Evolutionary conservation across 2,329 filamentous ascomycete species (phyloP).

Genomic region (Orbilia javanica): DNA sequence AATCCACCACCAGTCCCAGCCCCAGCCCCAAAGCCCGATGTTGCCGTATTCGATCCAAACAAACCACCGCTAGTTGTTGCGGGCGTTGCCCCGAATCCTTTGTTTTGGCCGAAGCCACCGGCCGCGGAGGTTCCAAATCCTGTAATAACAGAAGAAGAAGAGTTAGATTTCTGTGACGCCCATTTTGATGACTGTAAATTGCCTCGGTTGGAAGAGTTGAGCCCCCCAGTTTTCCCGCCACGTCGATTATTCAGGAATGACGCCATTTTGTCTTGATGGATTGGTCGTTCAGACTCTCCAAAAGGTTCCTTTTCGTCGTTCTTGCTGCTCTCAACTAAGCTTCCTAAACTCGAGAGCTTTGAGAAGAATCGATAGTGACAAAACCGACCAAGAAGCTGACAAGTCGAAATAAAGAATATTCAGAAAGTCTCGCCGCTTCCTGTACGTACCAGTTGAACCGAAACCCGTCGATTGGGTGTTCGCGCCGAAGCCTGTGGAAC

Average conservation of each 20-base stretch:
- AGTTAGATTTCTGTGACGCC: conserved; percentile 58
- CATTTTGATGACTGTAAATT: conserved; percentile 58
- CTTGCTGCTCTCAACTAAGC: conserved; percentile 44
- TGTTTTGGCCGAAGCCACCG: conserved; percentile 59
- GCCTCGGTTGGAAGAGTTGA: conserved; percentile 37
- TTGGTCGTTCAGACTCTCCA: conserved; percentile 45
- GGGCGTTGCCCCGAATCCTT: conserved; percentile 63
- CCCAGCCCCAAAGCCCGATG: conserved; percentile 59
- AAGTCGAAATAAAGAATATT: conserved; percentile 48
- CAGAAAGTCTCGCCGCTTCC: conserved; percentile 55
- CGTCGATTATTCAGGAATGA: conserved; percentile 35
- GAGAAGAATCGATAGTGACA: conserved; percentile 51
- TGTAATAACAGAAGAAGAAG: conserved; percentile 53
- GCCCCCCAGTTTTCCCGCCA: conserved; percentile 33
- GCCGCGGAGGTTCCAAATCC: conserved; percentile 60
- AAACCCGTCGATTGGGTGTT: conserved; percentile 48
- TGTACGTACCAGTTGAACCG: conserved; percentile 59
- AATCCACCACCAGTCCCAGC: conserved; percentile 64
- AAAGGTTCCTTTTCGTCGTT: conserved; percentile 21
- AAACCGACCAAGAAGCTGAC: conserved; percentile 46
- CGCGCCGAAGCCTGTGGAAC: conserved; percentile 58
- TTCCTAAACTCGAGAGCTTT: conserved; percentile 57
- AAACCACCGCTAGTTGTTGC: conserved; percentile 67
- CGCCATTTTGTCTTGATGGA: conserved; percentile 43
- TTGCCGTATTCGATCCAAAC: conserved; percentile 68